phyloP scores from a whole-genome alignment of 257 asterid species.

The Nicotiana sylvestris region DNA sequence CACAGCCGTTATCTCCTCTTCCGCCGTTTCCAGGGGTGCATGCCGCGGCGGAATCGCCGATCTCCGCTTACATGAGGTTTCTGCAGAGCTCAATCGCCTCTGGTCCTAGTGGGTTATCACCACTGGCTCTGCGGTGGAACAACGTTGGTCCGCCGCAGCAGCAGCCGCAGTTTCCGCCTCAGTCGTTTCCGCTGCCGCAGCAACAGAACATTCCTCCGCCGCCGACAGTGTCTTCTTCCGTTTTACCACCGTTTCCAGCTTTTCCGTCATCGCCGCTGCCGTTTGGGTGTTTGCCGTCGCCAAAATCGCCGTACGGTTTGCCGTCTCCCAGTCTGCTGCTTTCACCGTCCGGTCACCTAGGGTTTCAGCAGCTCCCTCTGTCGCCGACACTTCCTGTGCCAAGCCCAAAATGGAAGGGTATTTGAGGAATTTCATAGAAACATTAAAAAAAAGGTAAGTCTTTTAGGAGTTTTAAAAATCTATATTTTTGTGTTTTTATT shows the following conservation, averaged over 20 bases:
- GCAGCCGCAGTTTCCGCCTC: slow-evolving; percentile 23
- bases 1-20: slow-evolving; percentile 41
- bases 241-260: slow-evolving; percentile 26
- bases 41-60: slow-evolving; percentile 53
- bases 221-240: slow-evolving; percentile 18
- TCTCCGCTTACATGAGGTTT: slow-evolving; percentile 51
- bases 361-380: slow-evolving; percentile 67
- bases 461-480: slow-evolving; percentile 21
- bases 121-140: slow-evolving; percentile 22
- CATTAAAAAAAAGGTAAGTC: slow-evolving; percentile 38
- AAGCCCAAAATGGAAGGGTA: slow-evolving; percentile 67
- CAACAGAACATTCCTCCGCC: slow-evolving; percentile 34
- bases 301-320: slow-evolving; percentile 40
- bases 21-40: slow-evolving; percentile 70
- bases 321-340: slow-evolving; percentile 40
- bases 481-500: slow-evolving; percentile 9
- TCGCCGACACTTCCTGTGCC: slow-evolving; percentile 72
- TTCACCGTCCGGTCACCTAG: slow-evolving; percentile 69
- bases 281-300: slow-evolving; percentile 53
- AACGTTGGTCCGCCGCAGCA: slow-evolving; percentile 15
- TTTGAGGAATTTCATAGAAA: slow-evolving; percentile 26
- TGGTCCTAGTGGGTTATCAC: slow-evolving; percentile 5
- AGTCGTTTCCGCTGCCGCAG: slow-evolving; percentile 10
- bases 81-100: slow-evolving; percentile 25
- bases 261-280: slow-evolving; percentile 46